Conservation (phyloP, 2,329 filamentous ascomycete species). For the Neonectria magnoliae region DNA sequence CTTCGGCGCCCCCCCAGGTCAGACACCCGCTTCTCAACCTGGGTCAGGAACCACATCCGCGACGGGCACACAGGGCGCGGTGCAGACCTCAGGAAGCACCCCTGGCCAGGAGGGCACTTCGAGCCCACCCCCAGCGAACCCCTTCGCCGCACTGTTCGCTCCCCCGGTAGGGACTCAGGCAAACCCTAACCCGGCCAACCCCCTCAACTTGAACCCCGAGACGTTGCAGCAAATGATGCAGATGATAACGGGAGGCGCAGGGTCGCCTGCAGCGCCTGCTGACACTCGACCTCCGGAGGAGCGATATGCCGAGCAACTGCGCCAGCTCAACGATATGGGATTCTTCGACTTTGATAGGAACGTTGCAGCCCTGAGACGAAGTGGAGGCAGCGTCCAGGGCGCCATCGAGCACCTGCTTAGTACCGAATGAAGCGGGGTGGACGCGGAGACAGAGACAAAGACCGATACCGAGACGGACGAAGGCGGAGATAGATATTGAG, state of each 20-base stretch:
- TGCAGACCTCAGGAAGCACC: slow-evolving; percentile 35
- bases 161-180: slow-evolving; percentile 42
- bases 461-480: not conserved
- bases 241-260: slow-evolving; percentile 53
- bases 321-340: slow-evolving; percentile 98
- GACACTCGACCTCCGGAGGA: slow-evolving; percentile 95
- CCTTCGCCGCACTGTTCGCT: slow-evolving; percentile 73
- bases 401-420: slow-evolving; percentile 79
- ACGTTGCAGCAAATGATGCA: slow-evolving; percentile 65
- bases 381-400: slow-evolving; percentile 93
- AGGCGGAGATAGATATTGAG: not conserved
- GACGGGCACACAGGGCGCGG: slow-evolving; percentile 39
- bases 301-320: slow-evolving; percentile 86
- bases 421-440: slow-evolving; percentile 28
- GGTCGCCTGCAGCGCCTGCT: slow-evolving; percentile 63
- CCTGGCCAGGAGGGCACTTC: slow-evolving; percentile 39
- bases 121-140: slow-evolving; percentile 64
- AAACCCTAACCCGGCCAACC: slow-evolving; percentile 54
- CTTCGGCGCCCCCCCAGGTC: slow-evolving; percentile 44
- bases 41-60: slow-evolving; percentile 42
- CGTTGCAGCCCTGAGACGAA: slow-evolving; percentile 84
- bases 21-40: slow-evolving; percentile 43
- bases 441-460: not conserved
- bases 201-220: slow-evolving; percentile 64
- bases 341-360: slow-evolving; percentile 98